Evolutionary conservation across 495 filamentous ascomycete genomes (phyloP), one percentile per base, ranked within the genome.

Genomic region (Aspergillus kassunensis): DNA sequence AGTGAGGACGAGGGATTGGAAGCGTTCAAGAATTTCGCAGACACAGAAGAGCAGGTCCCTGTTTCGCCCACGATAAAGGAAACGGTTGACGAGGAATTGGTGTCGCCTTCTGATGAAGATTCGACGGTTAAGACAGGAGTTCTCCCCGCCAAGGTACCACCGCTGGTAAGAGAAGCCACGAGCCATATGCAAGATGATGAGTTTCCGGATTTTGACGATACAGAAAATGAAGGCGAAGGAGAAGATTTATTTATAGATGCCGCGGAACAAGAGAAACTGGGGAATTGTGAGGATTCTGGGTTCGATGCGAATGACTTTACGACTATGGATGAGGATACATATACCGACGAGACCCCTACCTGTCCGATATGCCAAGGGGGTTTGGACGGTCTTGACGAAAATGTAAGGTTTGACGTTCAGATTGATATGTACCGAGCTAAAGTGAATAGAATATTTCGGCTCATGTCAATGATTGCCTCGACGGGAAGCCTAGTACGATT

Each of bases 381-480:
- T 58, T 66, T 96, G 15, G 69, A 60, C 3, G 82, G 82, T 2
- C 61, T 87, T 31, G 78, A 64, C 27, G 76, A 87, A 42, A 74
- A 77, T 44, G 77, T 83, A 65, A 71, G 65, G 62, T 40, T 10
- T 11, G 23, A 1, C 1, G 13, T 19, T 19, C 9, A 0, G 21
- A 6, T 11, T 21, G 9, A 15, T 6, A 18, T 15, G 25, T 10
- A 35, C 13, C 9, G 8, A 25, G 3, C 44, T 53, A 19, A 49
- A 23, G 18, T 12, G 9, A 29, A 34, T 67, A 71, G 74, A 81
- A 77, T 27, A 70, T 73, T 16, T 78, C 80, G 8, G 55, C 77
- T 6, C 93, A 99, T 65, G 93, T 97, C 51, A 99, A 99, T 63
- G 80, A 82, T 31, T 99, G 93, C 70, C 72, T 99, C 11, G 93